These are phyloP conservation scores for Ploettnerulaceae sp. DNA, from an alignment of 2,329 filamentous ascomycete species.

Conservation along the genomic window DNA sequence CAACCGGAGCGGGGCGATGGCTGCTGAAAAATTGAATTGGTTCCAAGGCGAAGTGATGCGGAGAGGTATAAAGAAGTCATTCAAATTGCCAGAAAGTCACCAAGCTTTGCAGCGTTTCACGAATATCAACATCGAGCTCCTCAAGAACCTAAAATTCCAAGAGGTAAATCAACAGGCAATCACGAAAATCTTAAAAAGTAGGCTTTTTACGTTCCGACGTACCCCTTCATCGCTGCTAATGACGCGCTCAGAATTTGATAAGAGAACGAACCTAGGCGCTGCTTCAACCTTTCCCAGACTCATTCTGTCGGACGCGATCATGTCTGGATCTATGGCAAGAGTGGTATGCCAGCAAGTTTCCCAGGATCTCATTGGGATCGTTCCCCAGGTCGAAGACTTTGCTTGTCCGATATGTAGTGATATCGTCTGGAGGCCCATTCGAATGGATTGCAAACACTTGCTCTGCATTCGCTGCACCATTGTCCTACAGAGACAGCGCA, in stretches of 20 bases:
- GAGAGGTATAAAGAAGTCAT: constrained; percentile 52
- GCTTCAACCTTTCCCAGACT: constrained; percentile 56
- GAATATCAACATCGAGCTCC: constrained; percentile 65
- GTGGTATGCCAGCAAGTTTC: constrained; percentile 72
- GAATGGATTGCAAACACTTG: constrained; percentile 67
- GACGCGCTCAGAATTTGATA: constrained; percentile 68
- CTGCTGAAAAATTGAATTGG: constrained; percentile 59
- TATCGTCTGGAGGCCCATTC: constrained; percentile 78
- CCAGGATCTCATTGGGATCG: constrained; percentile 63
- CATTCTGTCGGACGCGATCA: constrained; percentile 54
- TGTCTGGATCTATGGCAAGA: constrained; percentile 65
- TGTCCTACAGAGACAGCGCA: constrained; percentile 66
- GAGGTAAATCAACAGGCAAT: constrained; percentile 77
- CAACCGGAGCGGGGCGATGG: constrained; percentile 58
- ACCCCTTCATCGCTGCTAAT: constrained; percentile 1
- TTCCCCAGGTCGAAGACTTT: constrained; percentile 82
- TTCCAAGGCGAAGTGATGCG: constrained; percentile 66
- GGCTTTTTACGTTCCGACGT: constrained; percentile 23
- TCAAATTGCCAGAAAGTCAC: constrained; percentile 63
- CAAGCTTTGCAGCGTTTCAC: constrained; percentile 63
- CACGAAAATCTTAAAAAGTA: constrained; percentile 80
- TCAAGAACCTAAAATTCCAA: constrained; percentile 78
- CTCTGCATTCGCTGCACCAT: constrained; percentile 84
- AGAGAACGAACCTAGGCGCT: constrained; percentile 70
- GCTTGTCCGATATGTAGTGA: constrained; percentile 74